phyloP scores from a whole-genome alignment of 2,329 filamentous ascomycete species.

The Penicillium polonicum region DNA sequence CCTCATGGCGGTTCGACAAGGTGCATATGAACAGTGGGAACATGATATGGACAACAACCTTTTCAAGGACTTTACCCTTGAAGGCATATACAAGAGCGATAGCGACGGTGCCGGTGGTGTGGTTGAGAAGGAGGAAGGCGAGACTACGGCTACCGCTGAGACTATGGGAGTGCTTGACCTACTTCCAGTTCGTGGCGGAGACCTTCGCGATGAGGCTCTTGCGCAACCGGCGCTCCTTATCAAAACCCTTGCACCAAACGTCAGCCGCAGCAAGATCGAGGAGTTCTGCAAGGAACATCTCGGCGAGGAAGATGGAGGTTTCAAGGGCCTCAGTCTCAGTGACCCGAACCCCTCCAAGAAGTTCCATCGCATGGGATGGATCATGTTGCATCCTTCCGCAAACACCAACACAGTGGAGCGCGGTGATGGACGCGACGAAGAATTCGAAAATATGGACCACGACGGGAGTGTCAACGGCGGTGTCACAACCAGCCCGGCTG shows the following conservation, averaged over 20 bases:
- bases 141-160: constrained; percentile 86
- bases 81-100: constrained; percentile 91
- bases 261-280: constrained; percentile 90
- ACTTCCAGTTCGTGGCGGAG: constrained; percentile 76
- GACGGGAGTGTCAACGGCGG: constrained; percentile 35
- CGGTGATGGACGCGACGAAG: constrained; percentile 70
- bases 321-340: constrained; percentile 92
- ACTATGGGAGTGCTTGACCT: constrained; percentile 90
- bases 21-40: constrained; percentile 82
- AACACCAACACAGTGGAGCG: constrained; percentile 68
- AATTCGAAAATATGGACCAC: constrained; percentile 54
- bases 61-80: constrained; percentile 92
- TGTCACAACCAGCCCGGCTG: constrained; percentile 57
- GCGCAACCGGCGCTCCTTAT: constrained; percentile 91
- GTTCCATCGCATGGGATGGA: constrained; percentile 97
- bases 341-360: constrained; percentile 97
- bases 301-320: constrained; percentile 85
- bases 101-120: constrained; percentile 82
- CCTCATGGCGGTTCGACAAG: constrained; percentile 75
- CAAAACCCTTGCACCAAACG: constrained; percentile 96
- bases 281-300: constrained; percentile 92
- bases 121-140: constrained; percentile 92
- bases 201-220: constrained; percentile 84
- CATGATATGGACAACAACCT: constrained; percentile 78
- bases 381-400: constrained; percentile 81